Evolutionary conservation across 2,329 filamentous ascomycete species (phyloP), one percentile per base, ranked within the genome.

Genomic region (Fusarium tupiense): DNA sequence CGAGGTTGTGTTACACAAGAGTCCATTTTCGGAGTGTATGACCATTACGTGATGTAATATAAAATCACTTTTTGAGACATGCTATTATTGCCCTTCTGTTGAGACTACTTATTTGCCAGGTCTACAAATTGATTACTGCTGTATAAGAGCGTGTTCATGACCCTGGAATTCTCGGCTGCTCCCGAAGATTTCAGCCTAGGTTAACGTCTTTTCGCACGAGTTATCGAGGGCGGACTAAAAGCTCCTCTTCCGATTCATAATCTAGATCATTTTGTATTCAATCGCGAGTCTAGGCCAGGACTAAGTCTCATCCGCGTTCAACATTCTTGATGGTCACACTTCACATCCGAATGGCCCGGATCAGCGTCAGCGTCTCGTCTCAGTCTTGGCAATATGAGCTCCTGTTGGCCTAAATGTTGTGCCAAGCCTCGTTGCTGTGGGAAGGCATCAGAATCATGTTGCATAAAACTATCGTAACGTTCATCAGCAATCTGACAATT

Each of bases 321-420:
- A 16, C 57, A 37, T 59, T 59, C 43, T 52, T 52, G 6, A 1
- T 22, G 22, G 6, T 22, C 22, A 37, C 16, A 58, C 20, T 7
- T 41, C 22, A 6, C 16, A 64, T 56, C 59, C 67, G 71, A 65
- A 9, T 14, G 8, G n/a, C 14, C 71, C 67, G 63, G 59, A 72
- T 69, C 63, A 22, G 26, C 62, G 8, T 20, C 16, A 2, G 7
- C 19, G 2, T 17, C 6, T 13, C 35, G 61, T 66, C 56, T 49
- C 16, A 20, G 11, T 17, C 8, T n/a, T 46, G 8, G 26, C 31
- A 47, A 47, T 13, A 22, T 19, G 29, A 47, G 6, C 8, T 11
- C 38, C 24, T 19, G 3, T 31, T 35, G 8, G 20, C 6, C 3
- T 16, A 3, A 16, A n/a, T 11, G 8, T 5, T 12, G 16, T 40